These are phyloP conservation scores for Brassica hybrid DNA, from an alignment of 441 rosid species.

Conservation along the genomic window DNA sequence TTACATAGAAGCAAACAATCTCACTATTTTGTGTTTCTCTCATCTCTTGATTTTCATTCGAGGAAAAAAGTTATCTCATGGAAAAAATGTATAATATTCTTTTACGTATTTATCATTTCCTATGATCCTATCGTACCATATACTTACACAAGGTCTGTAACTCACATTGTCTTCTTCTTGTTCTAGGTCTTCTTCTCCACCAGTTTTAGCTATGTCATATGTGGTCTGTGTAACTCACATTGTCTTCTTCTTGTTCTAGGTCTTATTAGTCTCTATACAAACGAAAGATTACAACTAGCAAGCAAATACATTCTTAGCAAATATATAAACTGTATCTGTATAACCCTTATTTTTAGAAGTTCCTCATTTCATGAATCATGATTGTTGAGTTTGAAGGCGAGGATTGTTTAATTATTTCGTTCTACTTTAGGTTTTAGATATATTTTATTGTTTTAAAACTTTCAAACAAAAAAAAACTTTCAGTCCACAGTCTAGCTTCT, in stretches of 20 bases:
- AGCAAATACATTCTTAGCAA: neutral
- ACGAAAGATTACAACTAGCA: neutral
- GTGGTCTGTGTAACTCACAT: too few species aligned
- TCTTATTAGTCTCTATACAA: neutral
- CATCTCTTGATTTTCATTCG: neutral
- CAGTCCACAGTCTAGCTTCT: neutral
- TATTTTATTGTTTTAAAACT: neutral
- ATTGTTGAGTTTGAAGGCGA: neutral
- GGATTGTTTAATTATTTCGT: neutral
- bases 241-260: too few species aligned
- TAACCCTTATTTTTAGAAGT: neutral
- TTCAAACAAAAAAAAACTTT: neutral
- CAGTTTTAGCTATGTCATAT: neutral
- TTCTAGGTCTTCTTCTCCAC: slow-evolving; percentile 36
- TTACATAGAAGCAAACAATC: neutral
- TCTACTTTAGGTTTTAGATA: neutral
- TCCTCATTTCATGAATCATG: neutral
- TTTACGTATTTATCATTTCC: neutral
- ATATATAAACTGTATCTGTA: neutral
- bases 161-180: slow-evolving; percentile 46
- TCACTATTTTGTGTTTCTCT: neutral
- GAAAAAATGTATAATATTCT: neutral
- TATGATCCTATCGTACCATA: neutral
- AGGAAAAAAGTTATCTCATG: neutral
- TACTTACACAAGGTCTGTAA: too few species aligned